Evolutionary conservation across 2,329 filamentous ascomycete species (phyloP), one percentile per base, ranked within the genome.

Genomic region (Juglanconis juglandina): DNA sequence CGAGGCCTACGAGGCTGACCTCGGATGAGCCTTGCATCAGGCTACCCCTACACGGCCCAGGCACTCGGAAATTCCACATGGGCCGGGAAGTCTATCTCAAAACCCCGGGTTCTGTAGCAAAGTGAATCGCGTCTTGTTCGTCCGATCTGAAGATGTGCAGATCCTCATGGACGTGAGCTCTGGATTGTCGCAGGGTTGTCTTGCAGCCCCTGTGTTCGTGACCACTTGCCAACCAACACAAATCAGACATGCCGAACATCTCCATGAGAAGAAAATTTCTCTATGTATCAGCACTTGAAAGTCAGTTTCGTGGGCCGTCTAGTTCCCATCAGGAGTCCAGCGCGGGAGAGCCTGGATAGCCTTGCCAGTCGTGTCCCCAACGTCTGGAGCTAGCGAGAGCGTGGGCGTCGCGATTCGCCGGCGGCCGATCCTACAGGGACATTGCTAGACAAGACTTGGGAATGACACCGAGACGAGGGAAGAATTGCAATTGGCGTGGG

Each of bases 61-160:
- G 10, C 39, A 13, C n/a, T 42, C 39, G 39, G 39, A 11, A 42
- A 9, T 10, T 42, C 4, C 39, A 14, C 39, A 13, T 42, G 10
- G 10, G 11, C n/a, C n/a, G 39, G 39, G 11, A 52, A 37, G n/a
- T 37, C 10, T 7, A 30, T 52, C 53, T 46, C 44, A 24, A 39
- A 37, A 46, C 17, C 32, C 32, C 49, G 48, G n/a, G 46, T 32
- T 49, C 39, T 33, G 46, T 39, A 33, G 33, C 58, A 48, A 39
- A 51, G 51, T n/a, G 46, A 44, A 49, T 56, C 58, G 44, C 32
- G 17, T 5, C 42, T 42, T 44, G n/a, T 56, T 60, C 58, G 37
- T 56, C 58, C 39, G 52, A 56, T 60, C 35, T 56, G 35, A 32
- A 24, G 17, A 39, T 8, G 33, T 35, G 35, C n/a, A 47, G 58